Conservation (phyloP, 345 rosid species). For the Eucalyptus sp. region DNA sequence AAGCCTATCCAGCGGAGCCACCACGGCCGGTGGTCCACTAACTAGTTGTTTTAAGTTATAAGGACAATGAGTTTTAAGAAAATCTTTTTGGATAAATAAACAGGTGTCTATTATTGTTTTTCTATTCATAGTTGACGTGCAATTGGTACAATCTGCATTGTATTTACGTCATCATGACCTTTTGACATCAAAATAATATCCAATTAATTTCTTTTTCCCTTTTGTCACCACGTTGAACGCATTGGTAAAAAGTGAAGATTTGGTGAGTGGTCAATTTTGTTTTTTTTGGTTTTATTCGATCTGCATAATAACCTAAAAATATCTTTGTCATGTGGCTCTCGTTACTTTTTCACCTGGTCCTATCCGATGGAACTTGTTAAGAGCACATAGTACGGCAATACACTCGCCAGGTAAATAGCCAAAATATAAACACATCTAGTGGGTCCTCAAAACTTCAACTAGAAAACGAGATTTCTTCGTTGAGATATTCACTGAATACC, state of each 20-base stretch:
- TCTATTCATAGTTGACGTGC: not conserved
- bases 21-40: no score
- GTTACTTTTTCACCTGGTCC: not conserved
- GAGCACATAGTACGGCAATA: not conserved
- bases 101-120: not conserved
- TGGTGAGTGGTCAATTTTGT: not conserved
- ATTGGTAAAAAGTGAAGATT: not conserved
- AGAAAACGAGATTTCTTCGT: fast-evolving
- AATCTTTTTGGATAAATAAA: no score
- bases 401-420: not conserved
- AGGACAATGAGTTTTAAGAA: no score
- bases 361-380: not conserved
- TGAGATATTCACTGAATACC: fast-evolving
- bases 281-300: not conserved
- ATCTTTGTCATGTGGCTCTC: not conserved
- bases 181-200: not conserved
- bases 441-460: not conserved
- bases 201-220: not conserved
- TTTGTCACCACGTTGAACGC: not conserved
- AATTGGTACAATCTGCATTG: not conserved
- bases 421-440: not conserved
- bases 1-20: no score
- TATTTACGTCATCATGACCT: not conserved
- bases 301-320: not conserved
- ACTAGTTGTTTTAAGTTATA: not conserved